A percentile compares a stretch with the other conserved stretches of the same genome.
Evolutionary conservation across 192 early-diverging fungal genomes (phyloP).

Genomic region (Coemansia guatemalensis): DNA sequence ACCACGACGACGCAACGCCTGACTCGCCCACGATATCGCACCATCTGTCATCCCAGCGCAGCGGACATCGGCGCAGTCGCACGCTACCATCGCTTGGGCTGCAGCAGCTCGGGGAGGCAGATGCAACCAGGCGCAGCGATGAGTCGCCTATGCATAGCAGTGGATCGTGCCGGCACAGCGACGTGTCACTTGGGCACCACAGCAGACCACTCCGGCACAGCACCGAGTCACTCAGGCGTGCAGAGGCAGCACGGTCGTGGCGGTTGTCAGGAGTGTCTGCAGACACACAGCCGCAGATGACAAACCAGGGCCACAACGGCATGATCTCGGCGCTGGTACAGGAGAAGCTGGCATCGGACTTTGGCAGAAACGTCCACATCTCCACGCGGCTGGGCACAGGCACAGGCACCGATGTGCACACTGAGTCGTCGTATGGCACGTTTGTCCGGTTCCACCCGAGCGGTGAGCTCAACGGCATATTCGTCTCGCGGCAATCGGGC

Average conservation of each 20-base stretch:
- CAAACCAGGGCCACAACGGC: constrained; percentile 49
- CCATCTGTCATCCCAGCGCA: constrained; percentile 17
- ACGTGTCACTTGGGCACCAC: neutral
- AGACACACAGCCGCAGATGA: constrained; percentile 6
- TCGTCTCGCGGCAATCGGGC: neutral
- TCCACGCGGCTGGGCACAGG: constrained; percentile 35
- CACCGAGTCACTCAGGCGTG: constrained; percentile 16
- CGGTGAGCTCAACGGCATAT: constrained; percentile 49
- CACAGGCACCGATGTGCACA: constrained; percentile 13
- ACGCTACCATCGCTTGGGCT: constrained; percentile 31
- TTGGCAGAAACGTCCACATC: constrained; percentile 31
- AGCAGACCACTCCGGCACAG: constrained; percentile 1
- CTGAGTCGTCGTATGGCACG: constrained; percentile 49
- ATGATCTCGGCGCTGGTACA: constrained; percentile 36
- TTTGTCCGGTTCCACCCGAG: constrained; percentile 54
- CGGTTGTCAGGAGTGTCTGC: neutral
- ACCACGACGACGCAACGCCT: constrained; percentile 23
- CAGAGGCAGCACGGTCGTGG: constrained; percentile 25
- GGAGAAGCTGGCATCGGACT: constrained; percentile 40
- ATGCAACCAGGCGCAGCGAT: neutral
- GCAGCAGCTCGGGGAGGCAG: neutral
- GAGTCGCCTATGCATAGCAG: neutral
- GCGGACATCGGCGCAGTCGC: constrained; percentile 24
- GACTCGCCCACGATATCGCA: constrained; percentile 44
- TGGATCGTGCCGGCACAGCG: neutral